Evolutionary conservation across 2,329 filamentous ascomycete species (phyloP).

Genomic region (Pleurostoma richardsiae): DNA sequence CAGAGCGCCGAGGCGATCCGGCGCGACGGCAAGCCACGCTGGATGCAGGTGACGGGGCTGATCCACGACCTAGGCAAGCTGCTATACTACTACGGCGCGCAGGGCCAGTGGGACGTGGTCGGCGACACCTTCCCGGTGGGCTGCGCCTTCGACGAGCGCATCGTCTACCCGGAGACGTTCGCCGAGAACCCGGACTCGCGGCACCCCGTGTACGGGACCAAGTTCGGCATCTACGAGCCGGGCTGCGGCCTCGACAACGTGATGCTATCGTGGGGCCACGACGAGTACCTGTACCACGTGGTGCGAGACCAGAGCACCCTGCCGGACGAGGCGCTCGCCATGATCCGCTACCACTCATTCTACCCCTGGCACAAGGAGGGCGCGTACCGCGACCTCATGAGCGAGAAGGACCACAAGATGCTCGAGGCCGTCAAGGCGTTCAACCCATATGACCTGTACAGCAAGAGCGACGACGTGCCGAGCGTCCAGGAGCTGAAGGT

Average conservation of each 20-base stretch:
- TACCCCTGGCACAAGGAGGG: constrained; percentile 86
- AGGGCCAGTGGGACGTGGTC: constrained; percentile 90
- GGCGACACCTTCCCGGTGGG: constrained; percentile 81
- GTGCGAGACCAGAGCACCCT: constrained; percentile 77
- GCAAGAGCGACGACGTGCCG: constrained; percentile 80
- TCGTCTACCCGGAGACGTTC: constrained; percentile 80
- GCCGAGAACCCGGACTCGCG: constrained; percentile 66
- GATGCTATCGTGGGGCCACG: constrained; percentile 87
- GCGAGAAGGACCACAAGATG: constrained; percentile 74
- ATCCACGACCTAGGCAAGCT: constrained; percentile 80
- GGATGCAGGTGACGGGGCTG: constrained; percentile 75
- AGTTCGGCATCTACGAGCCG: constrained; percentile 73
- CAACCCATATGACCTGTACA: constrained; percentile 89
- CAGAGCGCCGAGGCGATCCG: constrained; percentile 88
- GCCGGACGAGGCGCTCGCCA: constrained; percentile 77
- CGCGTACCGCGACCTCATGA: constrained; percentile 79
- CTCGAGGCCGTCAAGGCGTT: constrained; percentile 77
- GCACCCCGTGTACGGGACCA: constrained; percentile 68
- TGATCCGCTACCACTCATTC: constrained; percentile 92
- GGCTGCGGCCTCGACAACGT: constrained; percentile 82
- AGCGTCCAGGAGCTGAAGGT: constrained; percentile 72
- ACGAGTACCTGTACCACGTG: constrained; percentile 84
- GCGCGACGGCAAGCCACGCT: constrained; percentile 74
- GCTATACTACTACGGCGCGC: constrained; percentile 74
- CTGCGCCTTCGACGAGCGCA: constrained; percentile 67